Base-by-base conservation (phyloP, 1,284 basidiomycete species). In the Athelia psychrophila region DNA sequence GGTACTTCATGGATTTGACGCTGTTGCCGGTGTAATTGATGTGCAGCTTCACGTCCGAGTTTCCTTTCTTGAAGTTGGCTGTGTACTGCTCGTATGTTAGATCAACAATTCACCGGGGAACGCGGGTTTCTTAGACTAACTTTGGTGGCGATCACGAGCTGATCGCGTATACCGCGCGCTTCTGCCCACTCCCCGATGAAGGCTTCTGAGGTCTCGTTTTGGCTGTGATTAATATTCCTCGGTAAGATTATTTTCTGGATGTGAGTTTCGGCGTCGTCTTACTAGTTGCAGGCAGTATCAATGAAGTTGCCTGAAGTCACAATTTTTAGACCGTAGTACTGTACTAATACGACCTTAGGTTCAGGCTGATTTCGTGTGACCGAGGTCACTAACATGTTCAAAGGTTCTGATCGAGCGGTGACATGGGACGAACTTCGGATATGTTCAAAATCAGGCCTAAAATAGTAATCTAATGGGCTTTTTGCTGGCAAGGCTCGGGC, bases 261-360 rank as follows among this genome's bases (percentile, higher is more conserved):
- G 22, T 49, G 15, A 22, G 3, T 32, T 40, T 4, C 35, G 25
- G 38, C 8, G 2, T 23, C 50, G 13, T 60, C 74, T 36, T 56
- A 73, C 78, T 80, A 79, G 53, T 60, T 66, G 50, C 75, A 79
- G 13, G 81, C 70, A 0, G 79, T 83, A 54, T 83, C 80, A 52
- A 83, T 79, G 50, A 81, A 80, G 57, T 81, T 82, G 16, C 80
- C n/a, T n/a, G n/a, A n/a, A n/a, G n/a, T n/a, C n/a, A n/a, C n/a
- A 72, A 57, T 55, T 72, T 70, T 47, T 68, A 63, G 45, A 69
- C 64, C 10, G 60, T 59, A 2, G 69, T n/a, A n/a, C n/a, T n/a
- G n/a, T n/a, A n/a, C n/a, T n/a, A n/a, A n/a, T n/a, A n/a, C n/a
- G n/a, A n/a, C n/a, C n/a, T n/a, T n/a, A n/a, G n/a, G n/a, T n/a